phyloP scores from a whole-genome alignment of 257 asterid species.

The Salvia hispanica region DNA sequence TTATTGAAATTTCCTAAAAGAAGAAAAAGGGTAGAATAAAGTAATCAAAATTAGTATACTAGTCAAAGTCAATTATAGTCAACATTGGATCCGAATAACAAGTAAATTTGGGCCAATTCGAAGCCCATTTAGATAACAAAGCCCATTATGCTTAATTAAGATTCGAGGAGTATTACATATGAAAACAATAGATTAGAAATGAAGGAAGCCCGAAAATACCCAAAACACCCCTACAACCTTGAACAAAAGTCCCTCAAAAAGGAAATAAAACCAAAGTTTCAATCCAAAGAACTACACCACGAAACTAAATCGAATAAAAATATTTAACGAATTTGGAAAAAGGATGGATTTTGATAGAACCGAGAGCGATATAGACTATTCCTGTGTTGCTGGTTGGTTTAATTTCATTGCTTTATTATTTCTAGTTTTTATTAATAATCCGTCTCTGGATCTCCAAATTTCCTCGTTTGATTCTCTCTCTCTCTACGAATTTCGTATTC shows the following conservation, averaged over 20 bases:
- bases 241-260: conserved; percentile 8
- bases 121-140: conserved; percentile 36
- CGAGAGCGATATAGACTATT: conserved; percentile 45
- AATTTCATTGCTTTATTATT: conserved; percentile 37
- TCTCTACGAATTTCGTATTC: conserved; percentile 39
- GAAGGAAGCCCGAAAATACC: conserved; percentile 39
- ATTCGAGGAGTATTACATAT: conserved; percentile 30
- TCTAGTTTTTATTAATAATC: conserved; percentile 34
- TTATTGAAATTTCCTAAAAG: too few relatives aligned
- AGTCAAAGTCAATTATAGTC: not conserved
- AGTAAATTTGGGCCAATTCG: conserved; percentile 1
- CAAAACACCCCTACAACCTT: conserved; percentile 53
- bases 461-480: conserved; percentile 36
- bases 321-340: conserved; percentile 19
- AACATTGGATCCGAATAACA: not conserved
- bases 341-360: conserved; percentile 46
- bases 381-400: conserved; percentile 41
- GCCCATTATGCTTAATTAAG: conserved; percentile 19
- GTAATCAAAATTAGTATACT: not conserved
- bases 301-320: conserved; percentile 32
- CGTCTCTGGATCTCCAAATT: conserved; percentile 39
- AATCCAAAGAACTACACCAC: conserved; percentile 22
- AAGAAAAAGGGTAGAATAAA: not conserved
- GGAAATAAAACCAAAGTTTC: not conserved
- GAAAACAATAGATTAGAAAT: conserved; percentile 45